phyloP scores from a whole-genome alignment of 2,329 filamentous ascomycete species.

The Penicillium sp. region DNA sequence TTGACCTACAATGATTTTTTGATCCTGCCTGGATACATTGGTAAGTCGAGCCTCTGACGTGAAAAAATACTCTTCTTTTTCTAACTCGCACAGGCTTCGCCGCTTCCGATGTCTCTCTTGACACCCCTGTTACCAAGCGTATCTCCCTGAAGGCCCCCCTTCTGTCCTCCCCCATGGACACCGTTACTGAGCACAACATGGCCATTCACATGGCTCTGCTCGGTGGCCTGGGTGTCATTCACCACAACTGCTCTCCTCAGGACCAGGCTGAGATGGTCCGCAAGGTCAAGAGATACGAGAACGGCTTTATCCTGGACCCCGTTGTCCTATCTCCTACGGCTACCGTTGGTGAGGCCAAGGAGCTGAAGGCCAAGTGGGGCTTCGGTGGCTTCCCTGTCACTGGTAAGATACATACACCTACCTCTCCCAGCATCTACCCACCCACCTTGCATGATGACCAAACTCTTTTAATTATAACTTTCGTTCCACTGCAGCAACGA shows the following conservation, averaged over 20 bases:
- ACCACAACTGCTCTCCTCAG: slow-evolving; percentile 99
- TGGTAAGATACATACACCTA: slow-evolving; percentile 62
- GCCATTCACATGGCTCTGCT: slow-evolving; percentile 77
- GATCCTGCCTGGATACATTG: slow-evolving; percentile 93
- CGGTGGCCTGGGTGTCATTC: slow-evolving; percentile 73
- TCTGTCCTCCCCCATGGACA: slow-evolving; percentile 98
- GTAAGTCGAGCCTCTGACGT: slow-evolving; percentile 42
- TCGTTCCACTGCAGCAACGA: slow-evolving; percentile 99
- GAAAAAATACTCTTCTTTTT: background rate
- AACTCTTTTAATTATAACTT: slow-evolving; percentile 80
- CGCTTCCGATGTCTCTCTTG: slow-evolving; percentile 81
- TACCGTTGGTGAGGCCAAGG: slow-evolving; percentile 86
- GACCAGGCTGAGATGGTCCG: slow-evolving; percentile 98
- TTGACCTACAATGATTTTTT: slow-evolving; percentile 99
- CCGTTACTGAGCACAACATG: slow-evolving; percentile 99
- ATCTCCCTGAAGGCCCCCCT: slow-evolving; percentile 96
- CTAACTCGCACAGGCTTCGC: slow-evolving; percentile 65
- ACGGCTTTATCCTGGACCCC: slow-evolving; percentile 96
- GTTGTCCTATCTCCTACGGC: slow-evolving; percentile 85
- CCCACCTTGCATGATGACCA: slow-evolving; percentile 64
- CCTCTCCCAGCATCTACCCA: slow-evolving; percentile 9
- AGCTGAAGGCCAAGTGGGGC: slow-evolving; percentile 95
- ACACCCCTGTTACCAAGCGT: slow-evolving; percentile 90
- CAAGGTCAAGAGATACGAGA: slow-evolving; percentile 99
- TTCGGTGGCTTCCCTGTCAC: slow-evolving; percentile 98